Base-by-base conservation (phyloP, 352 stramenopile genomes). In the Phytopythium aichiense region DNA sequence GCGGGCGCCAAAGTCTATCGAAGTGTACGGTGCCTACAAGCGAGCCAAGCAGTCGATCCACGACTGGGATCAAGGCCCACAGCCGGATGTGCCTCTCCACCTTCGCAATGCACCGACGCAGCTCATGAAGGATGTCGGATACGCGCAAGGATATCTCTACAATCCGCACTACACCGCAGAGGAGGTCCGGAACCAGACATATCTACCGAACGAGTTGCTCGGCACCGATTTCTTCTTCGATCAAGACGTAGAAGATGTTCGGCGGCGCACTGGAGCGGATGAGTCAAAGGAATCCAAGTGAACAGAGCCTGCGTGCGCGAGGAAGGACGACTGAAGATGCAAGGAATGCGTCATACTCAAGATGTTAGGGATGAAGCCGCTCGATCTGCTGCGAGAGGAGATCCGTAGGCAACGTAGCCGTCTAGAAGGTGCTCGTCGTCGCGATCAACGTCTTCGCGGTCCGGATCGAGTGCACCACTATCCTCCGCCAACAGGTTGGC, bases 1-100 rank as follows among this genome's bases (percentile, higher is more conserved):
- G n/a, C 77, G 87, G 31, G 84, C 88, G 1, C 79, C 83, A 7
- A 95, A 96, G 64, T 92, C 81, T 1, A 84, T 95, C 50, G 88
- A 96, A 56, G 72, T 92, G 37, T 92, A 94, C 68, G 74, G 74
- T 50, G 84, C 88, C 2, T 94, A 94, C 74, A 91, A 92, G n/a
- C 69, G 74, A 5, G 81, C 85, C 16, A 91, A 91, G 60, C 69
- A 80, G 48, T 73, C 75, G 22, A 84, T 96, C 28, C 67, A 68
- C 7, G 73, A 77, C 37, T 87, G 79, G 72, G 61, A 77, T 52
- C 64, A 69, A 30, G 82, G 84, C 15, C 69, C 79, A 15, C 66
- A 81, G 40, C 87, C 86, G 0, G 78, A 92, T 45, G 88, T 96
- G 13, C 88, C 88, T 7, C 59, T 95, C 42, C 88, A 95, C 49